Percentiles rank a stretch among this genome's conserved stretches.
phyloP scores from a whole-genome alignment of 768 basidiomycete species.

The Boletus vinaceobasis region DNA sequence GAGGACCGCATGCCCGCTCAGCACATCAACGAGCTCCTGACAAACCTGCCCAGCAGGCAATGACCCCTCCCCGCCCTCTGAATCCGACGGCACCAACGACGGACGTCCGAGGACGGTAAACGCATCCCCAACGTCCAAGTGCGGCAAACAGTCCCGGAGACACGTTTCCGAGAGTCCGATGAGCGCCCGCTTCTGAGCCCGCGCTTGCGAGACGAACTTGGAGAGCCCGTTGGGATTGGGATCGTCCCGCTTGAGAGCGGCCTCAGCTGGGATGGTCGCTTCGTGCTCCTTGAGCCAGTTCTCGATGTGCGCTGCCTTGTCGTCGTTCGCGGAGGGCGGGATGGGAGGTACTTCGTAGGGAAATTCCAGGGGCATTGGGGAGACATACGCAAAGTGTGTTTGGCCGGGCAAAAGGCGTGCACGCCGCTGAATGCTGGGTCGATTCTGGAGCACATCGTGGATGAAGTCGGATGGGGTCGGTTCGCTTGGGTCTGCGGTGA shows the following conservation, averaged over 20 bases:
- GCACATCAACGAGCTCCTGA: conserved; percentile 74
- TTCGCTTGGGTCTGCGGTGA: conserved; percentile 60
- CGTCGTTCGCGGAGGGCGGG: conserved; percentile 44
- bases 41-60: conserved; percentile 44
- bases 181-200: conserved; percentile 55
- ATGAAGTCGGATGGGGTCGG: conserved; percentile 52
- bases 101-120: conserved; percentile 64
- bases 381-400: conserved; percentile 76
- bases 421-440: conserved; percentile 68
- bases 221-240: conserved; percentile 29
- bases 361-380: conserved; percentile 80
- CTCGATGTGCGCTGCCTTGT: conserved; percentile 67
- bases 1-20: conserved; percentile 74
- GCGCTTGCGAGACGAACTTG: conserved; percentile 47
- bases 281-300: conserved; percentile 72
- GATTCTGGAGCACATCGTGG: conserved; percentile 41
- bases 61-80: conserved; percentile 22
- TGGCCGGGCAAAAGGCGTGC: conserved; percentile 54
- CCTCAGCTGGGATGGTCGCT: conserved; percentile 36
- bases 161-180: conserved; percentile 70
- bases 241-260: not conserved
- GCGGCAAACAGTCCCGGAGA: conserved; percentile 74
- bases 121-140: conserved; percentile 84
- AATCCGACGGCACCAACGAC: conserved; percentile 36
- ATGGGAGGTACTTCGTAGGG: conserved; percentile 70